phyloP scores from a whole-genome alignment of 352 stramenopile genomes.

The Phytophthora hibernalis region DNA sequence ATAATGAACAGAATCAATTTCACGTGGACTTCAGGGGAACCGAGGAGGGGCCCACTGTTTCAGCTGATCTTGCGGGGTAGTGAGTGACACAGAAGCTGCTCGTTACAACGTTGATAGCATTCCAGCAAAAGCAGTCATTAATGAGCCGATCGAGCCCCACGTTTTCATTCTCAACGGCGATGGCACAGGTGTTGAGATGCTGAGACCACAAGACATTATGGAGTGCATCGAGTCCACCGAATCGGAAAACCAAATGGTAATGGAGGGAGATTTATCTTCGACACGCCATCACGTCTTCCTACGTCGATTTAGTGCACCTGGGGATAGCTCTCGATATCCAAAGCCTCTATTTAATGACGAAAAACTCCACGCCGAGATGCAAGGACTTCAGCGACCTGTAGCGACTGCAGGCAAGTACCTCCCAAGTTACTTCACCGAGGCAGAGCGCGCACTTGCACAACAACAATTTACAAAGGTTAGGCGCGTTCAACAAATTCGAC shows the following conservation, averaged over 20 bases:
- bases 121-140: slow-evolving; percentile 67
- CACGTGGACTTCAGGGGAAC: slow-evolving; percentile 41
- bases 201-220: slow-evolving; percentile 56
- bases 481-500: slow-evolving; percentile 52
- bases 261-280: background rate
- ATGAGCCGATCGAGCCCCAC: slow-evolving; percentile 77
- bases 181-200: slow-evolving; percentile 65
- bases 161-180: slow-evolving; percentile 81
- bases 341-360: slow-evolving; percentile 49
- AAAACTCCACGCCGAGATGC: slow-evolving; percentile 44
- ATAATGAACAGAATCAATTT: slow-evolving; percentile 81
- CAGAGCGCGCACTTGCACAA: slow-evolving; percentile 6
- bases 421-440: slow-evolving; percentile 36
- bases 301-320: slow-evolving; percentile 26
- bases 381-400: slow-evolving; percentile 44
- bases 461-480: slow-evolving; percentile 57
- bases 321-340: slow-evolving; percentile 1
- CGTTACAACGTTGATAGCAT: slow-evolving; percentile 65
- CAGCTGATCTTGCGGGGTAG: slow-evolving; percentile 68
- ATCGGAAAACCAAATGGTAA: slow-evolving; percentile 16
- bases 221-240: slow-evolving; percentile 29
- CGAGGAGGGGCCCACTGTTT: slow-evolving; percentile 41
- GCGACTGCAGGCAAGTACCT: slow-evolving; percentile 59
- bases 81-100: slow-evolving; percentile 55
- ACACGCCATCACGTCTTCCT: slow-evolving; percentile 27